A percentile compares a stretch with the other conserved stretches of the same genome.
Conservation (phyloP, 2,329 filamentous ascomycete species). For the Cladosporium sphaerospermum region DNA sequence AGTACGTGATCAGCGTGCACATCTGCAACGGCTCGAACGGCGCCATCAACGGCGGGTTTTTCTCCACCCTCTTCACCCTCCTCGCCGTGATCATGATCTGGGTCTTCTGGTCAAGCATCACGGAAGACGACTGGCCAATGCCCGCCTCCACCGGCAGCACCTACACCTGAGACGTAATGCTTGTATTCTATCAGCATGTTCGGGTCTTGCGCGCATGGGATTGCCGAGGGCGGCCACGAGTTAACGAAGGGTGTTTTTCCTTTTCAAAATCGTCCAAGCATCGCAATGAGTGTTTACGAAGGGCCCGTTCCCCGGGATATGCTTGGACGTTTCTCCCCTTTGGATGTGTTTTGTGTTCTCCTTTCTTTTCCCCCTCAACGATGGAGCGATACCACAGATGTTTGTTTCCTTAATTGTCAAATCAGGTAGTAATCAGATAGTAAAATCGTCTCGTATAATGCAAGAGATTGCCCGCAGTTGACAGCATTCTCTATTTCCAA, state of each 20-base stretch:
- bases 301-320: background rate
- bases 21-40: slow-evolving; percentile 78
- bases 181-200: background rate
- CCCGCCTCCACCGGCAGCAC: slow-evolving; percentile 36
- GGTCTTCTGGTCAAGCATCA: slow-evolving; percentile 98
- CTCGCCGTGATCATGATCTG: slow-evolving; percentile 77
- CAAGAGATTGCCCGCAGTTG: background rate
- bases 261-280: slow-evolving; percentile 2
- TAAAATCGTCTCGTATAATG: background rate
- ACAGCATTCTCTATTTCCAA: too few relatives aligned
- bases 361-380: background rate
- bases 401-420: background rate
- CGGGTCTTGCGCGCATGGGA: background rate
- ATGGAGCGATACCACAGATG: slow-evolving; percentile 6
- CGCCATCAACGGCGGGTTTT: slow-evolving; percentile 87
- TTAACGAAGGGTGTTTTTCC: slow-evolving; percentile 5
- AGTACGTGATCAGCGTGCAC: slow-evolving; percentile 86
- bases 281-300: background rate
- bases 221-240: slow-evolving; percentile 1
- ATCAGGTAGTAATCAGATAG: slow-evolving; percentile 1
- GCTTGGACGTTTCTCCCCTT: slow-evolving; percentile 2
- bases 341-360: background rate
- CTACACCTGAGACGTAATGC: slow-evolving; percentile 26
- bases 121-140: slow-evolving; percentile 93
- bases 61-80: slow-evolving; percentile 88